Conservation (phyloP, 2,329 filamentous ascomycete species). For the Ceratocystis smalleyi region DNA sequence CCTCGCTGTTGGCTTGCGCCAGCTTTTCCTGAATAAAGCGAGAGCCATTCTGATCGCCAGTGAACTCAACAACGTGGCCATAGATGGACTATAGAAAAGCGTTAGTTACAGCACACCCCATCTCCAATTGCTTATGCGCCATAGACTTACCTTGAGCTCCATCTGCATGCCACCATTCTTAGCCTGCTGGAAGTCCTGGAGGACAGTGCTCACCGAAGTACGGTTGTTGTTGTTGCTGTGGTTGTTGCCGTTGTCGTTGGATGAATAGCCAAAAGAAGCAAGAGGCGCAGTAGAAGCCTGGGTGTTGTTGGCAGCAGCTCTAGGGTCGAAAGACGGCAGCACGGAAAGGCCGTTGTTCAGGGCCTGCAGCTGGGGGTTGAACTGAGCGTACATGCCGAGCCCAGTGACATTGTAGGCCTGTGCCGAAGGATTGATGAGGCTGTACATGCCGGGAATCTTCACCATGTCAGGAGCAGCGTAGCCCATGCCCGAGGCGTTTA, state of each 20-base stretch:
- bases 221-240: conserved; percentile 24
- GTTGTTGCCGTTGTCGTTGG: conserved; percentile 7
- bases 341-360: not conserved
- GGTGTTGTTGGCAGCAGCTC: not conserved
- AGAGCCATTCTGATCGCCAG: conserved; percentile 88
- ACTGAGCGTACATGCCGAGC: not conserved
- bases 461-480: not conserved
- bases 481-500: not conserved
- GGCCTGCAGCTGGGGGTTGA: conserved; percentile 3
- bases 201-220: conserved; percentile 38
- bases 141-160: conserved; percentile 51
- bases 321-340: not conserved
- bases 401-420: not conserved
- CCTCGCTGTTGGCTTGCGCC: conserved; percentile 83
- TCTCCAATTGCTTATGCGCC: not conserved
- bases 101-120: not conserved
- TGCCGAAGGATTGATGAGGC: not conserved
- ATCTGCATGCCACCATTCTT: conserved; percentile 57
- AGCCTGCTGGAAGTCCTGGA: conserved; percentile 67
- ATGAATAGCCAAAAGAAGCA: not conserved
- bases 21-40: conserved; percentile 91
- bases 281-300: not conserved
- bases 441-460: conserved; percentile 3
- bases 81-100: conserved; percentile 52
- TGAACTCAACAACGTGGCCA: conserved; percentile 79